Conservation (phyloP, 805 yeast species). For the Sugiyamaella valdiviana region DNA sequence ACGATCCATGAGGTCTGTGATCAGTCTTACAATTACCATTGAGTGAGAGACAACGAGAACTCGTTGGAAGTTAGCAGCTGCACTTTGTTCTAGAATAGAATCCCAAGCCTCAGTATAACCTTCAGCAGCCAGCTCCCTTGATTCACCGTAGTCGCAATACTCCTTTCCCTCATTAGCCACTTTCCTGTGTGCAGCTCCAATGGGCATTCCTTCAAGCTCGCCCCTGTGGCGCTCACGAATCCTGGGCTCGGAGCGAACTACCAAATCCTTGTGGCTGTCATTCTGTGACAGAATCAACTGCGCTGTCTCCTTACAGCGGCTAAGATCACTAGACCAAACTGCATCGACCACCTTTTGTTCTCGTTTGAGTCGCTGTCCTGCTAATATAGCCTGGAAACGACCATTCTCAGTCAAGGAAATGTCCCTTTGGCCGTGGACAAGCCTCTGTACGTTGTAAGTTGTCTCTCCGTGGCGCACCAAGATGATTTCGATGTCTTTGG, state of each 20-base stretch:
- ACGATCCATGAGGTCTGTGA: no score
- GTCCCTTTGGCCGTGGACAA: slow-evolving; percentile 74
- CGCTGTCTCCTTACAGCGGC: slow-evolving; percentile 44
- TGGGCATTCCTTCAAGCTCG: slow-evolving; percentile 64
- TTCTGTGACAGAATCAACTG: slow-evolving; percentile 34
- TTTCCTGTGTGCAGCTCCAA: slow-evolving; percentile 52
- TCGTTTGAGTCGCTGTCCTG: slow-evolving; percentile 41
- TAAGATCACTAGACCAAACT: slow-evolving; percentile 47
- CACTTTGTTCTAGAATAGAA: slow-evolving; percentile 36
- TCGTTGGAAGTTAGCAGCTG: slow-evolving; percentile 25
- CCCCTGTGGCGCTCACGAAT: slow-evolving; percentile 79
- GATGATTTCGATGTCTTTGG: slow-evolving; percentile 10
- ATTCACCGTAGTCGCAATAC: slow-evolving; percentile 65
- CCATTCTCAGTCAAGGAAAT: slow-evolving; percentile 61
- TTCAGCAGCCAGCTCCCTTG: slow-evolving; percentile 31
- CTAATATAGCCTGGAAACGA: slow-evolving; percentile 47
- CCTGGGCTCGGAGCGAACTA: no score
- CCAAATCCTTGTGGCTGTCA: slow-evolving; percentile 21
- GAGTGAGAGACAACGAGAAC: slow-evolving; percentile 70
- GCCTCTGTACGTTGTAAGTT: slow-evolving; percentile 58
- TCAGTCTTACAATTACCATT: slow-evolving; percentile 71
- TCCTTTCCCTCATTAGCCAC: slow-evolving; percentile 50
- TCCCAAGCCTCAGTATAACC: slow-evolving; percentile 47
- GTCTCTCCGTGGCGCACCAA: slow-evolving; percentile 84
- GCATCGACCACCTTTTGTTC: slow-evolving; percentile 39